Evolutionary conservation across 2,329 filamentous ascomycete species (phyloP).

Genomic region (Domatiomyces catenatus): DNA sequence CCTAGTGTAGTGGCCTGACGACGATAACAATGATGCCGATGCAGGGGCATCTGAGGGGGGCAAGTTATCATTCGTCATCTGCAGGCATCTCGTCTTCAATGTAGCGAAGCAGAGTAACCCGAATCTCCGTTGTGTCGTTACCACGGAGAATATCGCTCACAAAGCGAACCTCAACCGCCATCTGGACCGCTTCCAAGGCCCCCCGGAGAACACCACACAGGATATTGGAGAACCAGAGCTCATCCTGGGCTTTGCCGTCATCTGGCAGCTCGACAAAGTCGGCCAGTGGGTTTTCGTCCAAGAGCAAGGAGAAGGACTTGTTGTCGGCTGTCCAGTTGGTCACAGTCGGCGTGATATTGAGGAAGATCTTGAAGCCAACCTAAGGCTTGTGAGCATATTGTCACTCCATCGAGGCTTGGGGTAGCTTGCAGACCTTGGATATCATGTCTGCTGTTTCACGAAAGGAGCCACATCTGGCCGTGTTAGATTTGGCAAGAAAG

Average conservation of each 20-base stretch:
- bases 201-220: conserved; percentile 84
- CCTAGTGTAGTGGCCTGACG: not conserved
- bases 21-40: not conserved
- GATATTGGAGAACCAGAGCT: conserved; percentile 97
- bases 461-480: conserved; percentile 79
- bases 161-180: conserved; percentile 96
- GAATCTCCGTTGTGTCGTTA: conserved; percentile 94
- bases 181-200: conserved; percentile 83
- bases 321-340: conserved; percentile 93
- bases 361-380: conserved; percentile 98
- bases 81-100: conserved; percentile 96
- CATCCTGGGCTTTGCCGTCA: conserved; percentile 86
- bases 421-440: conserved; percentile 48
- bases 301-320: conserved; percentile 89
- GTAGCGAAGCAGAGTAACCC: conserved; percentile 77
- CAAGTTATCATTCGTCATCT: conserved; percentile 61
- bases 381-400: conserved; percentile 24
- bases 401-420: not conserved
- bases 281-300: conserved; percentile 91
- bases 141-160: conserved; percentile 84
- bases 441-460: conserved; percentile 95
- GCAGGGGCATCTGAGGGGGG: not conserved
- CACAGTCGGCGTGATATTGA: conserved; percentile 86
- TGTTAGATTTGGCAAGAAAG: conserved; percentile 89
- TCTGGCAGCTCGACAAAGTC: conserved; percentile 97